Evolutionary conservation across 2,329 filamentous ascomycete species (phyloP).

Genomic region (Microcyclospora pomicola): DNA sequence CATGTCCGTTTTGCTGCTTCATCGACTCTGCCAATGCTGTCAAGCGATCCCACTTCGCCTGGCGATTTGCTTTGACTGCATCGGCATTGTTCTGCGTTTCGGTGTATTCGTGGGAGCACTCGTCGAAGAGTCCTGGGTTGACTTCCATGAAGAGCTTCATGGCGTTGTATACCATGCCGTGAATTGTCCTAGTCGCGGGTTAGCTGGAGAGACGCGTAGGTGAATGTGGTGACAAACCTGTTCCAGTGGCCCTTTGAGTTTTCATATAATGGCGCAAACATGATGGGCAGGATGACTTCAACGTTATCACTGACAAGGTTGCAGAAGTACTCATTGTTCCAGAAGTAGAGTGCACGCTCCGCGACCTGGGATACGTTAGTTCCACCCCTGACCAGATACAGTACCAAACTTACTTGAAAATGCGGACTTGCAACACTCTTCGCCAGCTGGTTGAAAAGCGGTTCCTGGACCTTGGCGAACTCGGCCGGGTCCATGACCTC

Average conservation of each 20-base stretch:
- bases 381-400: background rate
- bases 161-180: conserved; percentile 98
- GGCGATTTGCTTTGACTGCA: conserved; percentile 66
- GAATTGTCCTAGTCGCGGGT: conserved; percentile 60
- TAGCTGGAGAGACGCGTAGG: background rate
- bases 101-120: conserved; percentile 96
- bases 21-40: conserved; percentile 56
- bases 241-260: conserved; percentile 99
- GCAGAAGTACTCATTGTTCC: conserved; percentile 99
- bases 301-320: conserved; percentile 98
- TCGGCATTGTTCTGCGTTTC: conserved; percentile 87
- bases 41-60: conserved; percentile 80
- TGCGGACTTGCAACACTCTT: conserved; percentile 97
- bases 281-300: conserved; percentile 94
- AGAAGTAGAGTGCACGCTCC: conserved; percentile 94
- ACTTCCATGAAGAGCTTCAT: conserved; percentile 99
- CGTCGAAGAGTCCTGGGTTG: conserved; percentile 94
- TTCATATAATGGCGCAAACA: conserved; percentile 97
- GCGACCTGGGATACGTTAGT: conserved; percentile 47
- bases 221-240: conserved; percentile 44
- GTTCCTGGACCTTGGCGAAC: conserved; percentile 97
- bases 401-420: conserved; percentile 52
- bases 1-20: conserved; percentile 15
- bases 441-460: conserved; percentile 89
- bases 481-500: conserved; percentile 99